phyloP scores from a whole-genome alignment of 2,329 filamentous ascomycete genomes.

The Chrysoporthe puriensis region DNA sequence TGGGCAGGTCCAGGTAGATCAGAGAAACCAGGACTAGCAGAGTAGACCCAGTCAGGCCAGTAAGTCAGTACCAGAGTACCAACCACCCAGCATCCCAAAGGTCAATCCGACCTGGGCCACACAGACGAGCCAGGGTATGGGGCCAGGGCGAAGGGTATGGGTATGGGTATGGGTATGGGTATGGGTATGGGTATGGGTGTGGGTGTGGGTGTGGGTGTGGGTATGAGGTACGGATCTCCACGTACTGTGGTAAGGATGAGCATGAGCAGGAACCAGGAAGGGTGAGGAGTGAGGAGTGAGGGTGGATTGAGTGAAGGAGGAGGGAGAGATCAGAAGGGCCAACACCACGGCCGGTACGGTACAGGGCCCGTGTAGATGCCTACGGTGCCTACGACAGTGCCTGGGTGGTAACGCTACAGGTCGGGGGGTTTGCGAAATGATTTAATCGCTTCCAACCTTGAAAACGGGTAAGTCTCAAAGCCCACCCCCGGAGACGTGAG shows the following conservation, averaged over 20 bases:
- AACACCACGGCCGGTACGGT: background rate
- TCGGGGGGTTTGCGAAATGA: background rate
- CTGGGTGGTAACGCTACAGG: background rate
- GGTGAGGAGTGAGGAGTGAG: background rate
- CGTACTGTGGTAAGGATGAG: background rate
- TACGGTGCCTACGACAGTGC: background rate
- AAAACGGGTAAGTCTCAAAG: background rate
- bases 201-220: background rate
- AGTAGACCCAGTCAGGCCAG: conserved; percentile 22
- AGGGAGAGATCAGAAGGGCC: background rate
- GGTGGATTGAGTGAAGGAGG: background rate
- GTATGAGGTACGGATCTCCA: background rate
- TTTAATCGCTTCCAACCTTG: background rate
- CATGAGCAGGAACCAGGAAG: background rate
- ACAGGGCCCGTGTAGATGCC: background rate
- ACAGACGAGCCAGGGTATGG: conserved; percentile 13
- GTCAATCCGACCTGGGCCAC: conserved; percentile 20
- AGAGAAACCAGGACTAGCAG: conserved; percentile 25
- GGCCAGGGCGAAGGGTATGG: conserved; percentile 14
- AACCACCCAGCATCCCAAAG: conserved; percentile 17
- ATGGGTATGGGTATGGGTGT: conserved; percentile 7
- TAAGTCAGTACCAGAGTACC: background rate
- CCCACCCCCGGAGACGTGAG: background rate
- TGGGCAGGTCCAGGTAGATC: conserved; percentile 28
- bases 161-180: background rate